Evolutionary conservation across 1,284 basidiomycete genomes (phyloP).

Genomic region (Pseudomicrostroma phylloplanum): DNA sequence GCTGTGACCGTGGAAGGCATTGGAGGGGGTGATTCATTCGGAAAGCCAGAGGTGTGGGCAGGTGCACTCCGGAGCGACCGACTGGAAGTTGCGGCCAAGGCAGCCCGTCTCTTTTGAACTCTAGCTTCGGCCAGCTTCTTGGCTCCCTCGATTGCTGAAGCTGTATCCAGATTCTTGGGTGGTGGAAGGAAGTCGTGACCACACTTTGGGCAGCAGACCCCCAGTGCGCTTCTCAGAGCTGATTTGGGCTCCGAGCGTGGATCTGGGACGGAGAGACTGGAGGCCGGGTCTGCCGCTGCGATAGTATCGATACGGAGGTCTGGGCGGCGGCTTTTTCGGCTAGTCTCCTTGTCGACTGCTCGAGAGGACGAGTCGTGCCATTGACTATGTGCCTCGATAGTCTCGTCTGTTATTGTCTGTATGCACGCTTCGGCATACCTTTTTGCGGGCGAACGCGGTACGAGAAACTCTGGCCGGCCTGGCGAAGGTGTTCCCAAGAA

Average conservation of each 20-base stretch:
- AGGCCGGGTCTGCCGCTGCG: neutral
- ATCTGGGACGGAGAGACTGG: neutral
- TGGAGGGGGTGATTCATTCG: neutral
- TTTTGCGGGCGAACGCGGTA: neutral
- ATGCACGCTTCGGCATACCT: neutral
- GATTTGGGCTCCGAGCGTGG: neutral
- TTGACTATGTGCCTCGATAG: neutral
- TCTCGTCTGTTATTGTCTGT: neutral
- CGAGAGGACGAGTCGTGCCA: neutral
- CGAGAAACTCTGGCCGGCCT: neutral
- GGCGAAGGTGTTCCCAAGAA: neutral
- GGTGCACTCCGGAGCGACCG: neutral
- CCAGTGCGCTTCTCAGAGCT: neutral
- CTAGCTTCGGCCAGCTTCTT: neutral
- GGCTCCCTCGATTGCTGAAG: neutral
- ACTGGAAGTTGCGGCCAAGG: neutral
- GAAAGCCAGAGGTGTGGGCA: neutral
- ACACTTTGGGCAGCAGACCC: neutral
- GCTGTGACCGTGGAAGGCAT: neutral
- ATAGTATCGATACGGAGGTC: constrained; percentile 1
- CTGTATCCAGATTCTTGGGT: neutral
- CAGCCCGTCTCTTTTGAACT: neutral
- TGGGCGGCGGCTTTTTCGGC: neutral
- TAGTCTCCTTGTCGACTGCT: neutral
- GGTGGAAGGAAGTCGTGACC: constrained; percentile 1